Percentiles rank a stretch among this genome's conserved stretches.
These are phyloP conservation scores for Colletotrichum sidae DNA, from an alignment of 2,329 filamentous ascomycete genomes.

Conservation along the genomic window DNA sequence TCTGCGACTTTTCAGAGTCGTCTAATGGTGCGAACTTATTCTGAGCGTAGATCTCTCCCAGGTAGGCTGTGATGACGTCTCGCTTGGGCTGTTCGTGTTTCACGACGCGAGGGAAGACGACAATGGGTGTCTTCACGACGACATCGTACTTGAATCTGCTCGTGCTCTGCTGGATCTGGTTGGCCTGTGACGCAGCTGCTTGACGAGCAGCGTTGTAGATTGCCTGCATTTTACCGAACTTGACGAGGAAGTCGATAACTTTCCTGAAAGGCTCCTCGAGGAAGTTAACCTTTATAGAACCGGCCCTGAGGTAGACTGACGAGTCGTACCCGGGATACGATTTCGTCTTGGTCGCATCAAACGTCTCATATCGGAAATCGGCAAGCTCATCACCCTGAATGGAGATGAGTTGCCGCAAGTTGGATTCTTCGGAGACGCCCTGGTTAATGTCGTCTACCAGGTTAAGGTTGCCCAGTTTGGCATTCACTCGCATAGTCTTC, in stretches of 20 bases:
- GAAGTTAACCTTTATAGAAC: conserved; percentile 97
- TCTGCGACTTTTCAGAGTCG: conserved; percentile 76
- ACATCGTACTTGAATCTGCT: conserved; percentile 95
- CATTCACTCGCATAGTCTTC: conserved; percentile 87
- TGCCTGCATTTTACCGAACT: conserved; percentile 99
- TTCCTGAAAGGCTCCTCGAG: conserved; percentile 97
- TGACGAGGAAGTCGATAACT: conserved; percentile 97
- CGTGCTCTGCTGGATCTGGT: conserved; percentile 89
- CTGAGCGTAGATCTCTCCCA: conserved; percentile 97
- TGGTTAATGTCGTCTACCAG: conserved; percentile 94
- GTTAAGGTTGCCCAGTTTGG: conserved; percentile 86
- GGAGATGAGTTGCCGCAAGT: conserved; percentile 86
- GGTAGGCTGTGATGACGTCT: conserved; percentile 89
- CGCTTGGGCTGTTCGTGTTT: conserved; percentile 75
- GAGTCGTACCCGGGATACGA: conserved; percentile 95
- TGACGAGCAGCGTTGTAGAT: conserved; percentile 97
- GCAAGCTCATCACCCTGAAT: conserved; percentile 96
- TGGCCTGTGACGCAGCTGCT: conserved; percentile 93
- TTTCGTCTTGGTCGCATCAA: conserved; percentile 76
- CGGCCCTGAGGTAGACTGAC: conserved; percentile 88
- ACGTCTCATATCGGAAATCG: conserved; percentile 98
- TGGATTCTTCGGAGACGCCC: conserved; percentile 84
- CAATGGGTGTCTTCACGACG: conserved; percentile 92
- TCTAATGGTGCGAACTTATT: conserved; percentile 91
- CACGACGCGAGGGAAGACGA: conserved; percentile 89